phyloP scores from a whole-genome alignment of 441 rosid species.

The Metrosideros polymorpha region DNA sequence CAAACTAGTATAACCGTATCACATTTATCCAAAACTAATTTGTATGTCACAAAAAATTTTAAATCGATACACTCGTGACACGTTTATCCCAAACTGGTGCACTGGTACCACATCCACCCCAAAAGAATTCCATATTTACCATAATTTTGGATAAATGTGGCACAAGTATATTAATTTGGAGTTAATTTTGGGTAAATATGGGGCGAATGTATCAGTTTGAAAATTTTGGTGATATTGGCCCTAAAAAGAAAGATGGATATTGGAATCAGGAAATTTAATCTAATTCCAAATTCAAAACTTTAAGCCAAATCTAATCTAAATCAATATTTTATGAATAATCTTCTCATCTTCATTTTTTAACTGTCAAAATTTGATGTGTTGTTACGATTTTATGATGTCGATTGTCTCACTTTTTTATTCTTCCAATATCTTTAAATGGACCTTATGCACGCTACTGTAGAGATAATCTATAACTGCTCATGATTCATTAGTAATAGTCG shows the following conservation, averaged over 20 bases:
- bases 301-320: not conserved
- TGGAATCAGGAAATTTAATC: not conserved
- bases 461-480: no score
- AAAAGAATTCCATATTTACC: not conserved
- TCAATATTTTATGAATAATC: no score
- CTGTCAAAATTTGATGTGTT: no score
- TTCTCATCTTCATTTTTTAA: no score
- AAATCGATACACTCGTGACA: fast-evolving
- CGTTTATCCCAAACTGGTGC: not conserved
- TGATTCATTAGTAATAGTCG: no score
- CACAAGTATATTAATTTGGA: not conserved
- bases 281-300: not conserved
- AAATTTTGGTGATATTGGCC: not conserved
- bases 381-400: no score
- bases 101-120: no score
- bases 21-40: not conserved
- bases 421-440: no score
- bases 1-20: not conserved
- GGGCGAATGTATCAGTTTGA: not conserved
- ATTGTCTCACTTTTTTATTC: no score
- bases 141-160: not conserved
- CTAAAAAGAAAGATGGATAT: not conserved
- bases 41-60: not conserved
- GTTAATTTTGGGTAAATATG: not conserved
- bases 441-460: no score